phyloP scores from a whole-genome alignment of 208 protist species.

The Jaenimonas drosophilae region DNA sequence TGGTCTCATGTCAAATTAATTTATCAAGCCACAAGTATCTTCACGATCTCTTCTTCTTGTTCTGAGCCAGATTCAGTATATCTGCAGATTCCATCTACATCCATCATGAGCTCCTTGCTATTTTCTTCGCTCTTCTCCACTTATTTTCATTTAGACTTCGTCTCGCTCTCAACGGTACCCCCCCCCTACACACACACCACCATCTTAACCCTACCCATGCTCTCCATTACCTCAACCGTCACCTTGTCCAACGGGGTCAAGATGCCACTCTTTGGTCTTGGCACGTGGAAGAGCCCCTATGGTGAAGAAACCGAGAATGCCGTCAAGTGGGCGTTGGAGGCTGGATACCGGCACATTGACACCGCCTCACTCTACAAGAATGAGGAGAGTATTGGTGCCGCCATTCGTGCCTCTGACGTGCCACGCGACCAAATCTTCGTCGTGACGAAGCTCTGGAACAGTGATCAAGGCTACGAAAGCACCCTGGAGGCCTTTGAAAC shows the following conservation, averaged over 20 bases:
- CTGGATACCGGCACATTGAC: slow-evolving; percentile 88
- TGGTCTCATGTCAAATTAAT: too few relatives aligned
- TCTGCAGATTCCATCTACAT: too few relatives aligned
- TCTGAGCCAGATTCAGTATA: too few relatives aligned
- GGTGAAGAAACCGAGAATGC: slow-evolving; percentile 32
- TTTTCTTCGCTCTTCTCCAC: not conserved
- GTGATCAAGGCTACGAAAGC: slow-evolving; percentile 33
- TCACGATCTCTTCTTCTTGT: too few relatives aligned
- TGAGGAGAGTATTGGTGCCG: slow-evolving; percentile 72
- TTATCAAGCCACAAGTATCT: too few relatives aligned
- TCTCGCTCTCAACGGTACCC: not conserved
- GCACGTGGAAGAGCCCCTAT: slow-evolving; percentile 41
- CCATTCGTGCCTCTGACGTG: slow-evolving; percentile 20
- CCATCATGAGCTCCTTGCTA: not conserved
- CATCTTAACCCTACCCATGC: not conserved
- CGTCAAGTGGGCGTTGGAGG: slow-evolving; percentile 37
- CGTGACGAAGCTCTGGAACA: slow-evolving; percentile 81
- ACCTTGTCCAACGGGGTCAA: slow-evolving; percentile 41
- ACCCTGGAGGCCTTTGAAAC: slow-evolving; percentile 48
- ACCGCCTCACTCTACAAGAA: slow-evolving; percentile 80
- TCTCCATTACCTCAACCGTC: slow-evolving; percentile 15
- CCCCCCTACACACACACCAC: not conserved
- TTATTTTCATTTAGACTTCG: not conserved
- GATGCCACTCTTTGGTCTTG: slow-evolving; percentile 85
- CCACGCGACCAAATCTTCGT: slow-evolving; percentile 14